These are phyloP conservation scores for Gossypium schwendimanii DNA, from an alignment of 441 rosid species.

Conservation along the genomic window DNA sequence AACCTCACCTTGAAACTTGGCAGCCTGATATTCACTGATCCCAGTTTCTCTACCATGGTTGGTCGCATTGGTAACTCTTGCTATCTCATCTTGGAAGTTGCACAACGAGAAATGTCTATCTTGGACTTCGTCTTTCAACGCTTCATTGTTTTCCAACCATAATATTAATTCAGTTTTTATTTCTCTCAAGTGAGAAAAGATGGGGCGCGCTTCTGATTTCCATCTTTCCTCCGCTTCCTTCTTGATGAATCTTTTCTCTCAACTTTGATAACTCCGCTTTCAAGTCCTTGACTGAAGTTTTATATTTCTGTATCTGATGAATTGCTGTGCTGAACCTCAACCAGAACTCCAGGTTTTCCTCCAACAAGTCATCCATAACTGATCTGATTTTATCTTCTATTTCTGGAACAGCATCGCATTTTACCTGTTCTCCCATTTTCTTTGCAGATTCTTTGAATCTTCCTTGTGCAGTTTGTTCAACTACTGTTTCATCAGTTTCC, in stretches of 20 bases:
- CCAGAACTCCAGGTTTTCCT: constrained; percentile 93
- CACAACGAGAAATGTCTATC: constrained; percentile 45
- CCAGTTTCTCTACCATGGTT: constrained; percentile 28
- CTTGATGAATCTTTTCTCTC: constrained; percentile 22
- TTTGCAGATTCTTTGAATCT: constrained; percentile 10
- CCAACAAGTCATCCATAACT: constrained; percentile 65
- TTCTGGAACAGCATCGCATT: constrained; percentile 22
- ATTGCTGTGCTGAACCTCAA: constrained; percentile 78
- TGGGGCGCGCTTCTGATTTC: constrained; percentile 51
- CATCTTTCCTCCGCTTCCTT: constrained; percentile 16
- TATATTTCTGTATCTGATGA: constrained; percentile 71
- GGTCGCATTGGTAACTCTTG: constrained; percentile 30
- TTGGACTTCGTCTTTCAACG: constrained; percentile 64
- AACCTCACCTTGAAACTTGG: constrained; percentile 82
- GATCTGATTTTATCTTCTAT: constrained; percentile 61
- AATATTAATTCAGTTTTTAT: constrained; percentile 62
- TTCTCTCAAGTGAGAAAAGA: constrained; percentile 68
- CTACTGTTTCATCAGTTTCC: constrained; percentile 8
- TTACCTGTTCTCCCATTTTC: constrained; percentile 19
- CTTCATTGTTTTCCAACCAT: constrained; percentile 68
- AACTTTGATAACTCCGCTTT: constrained; percentile 46
- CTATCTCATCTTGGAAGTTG: constrained; percentile 62
- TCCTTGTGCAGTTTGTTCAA: not conserved
- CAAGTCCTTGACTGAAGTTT: constrained; percentile 56
- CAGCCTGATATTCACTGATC: constrained; percentile 55